These are phyloP conservation scores for Avena atlantica DNA, from an alignment of 176 grass and related monocot genomes.

Conservation along the genomic window DNA sequence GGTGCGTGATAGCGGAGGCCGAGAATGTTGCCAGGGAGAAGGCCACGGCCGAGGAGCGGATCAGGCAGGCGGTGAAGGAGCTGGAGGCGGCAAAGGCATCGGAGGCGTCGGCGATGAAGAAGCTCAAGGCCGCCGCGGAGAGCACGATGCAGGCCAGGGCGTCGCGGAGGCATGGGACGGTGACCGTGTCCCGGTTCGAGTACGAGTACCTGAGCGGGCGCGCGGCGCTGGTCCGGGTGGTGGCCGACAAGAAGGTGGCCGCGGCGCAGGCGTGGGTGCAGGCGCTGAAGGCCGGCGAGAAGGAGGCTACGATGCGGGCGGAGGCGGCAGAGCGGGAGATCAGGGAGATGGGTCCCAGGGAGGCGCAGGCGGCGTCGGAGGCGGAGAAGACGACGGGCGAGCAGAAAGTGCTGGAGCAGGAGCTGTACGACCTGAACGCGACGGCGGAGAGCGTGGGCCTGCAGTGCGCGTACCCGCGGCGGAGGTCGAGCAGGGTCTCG, in stretches of 20 bases:
- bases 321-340: constrained; percentile 48
- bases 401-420: constrained; percentile 46
- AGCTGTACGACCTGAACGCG: constrained; percentile 51
- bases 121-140: constrained; percentile 56
- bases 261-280: constrained; percentile 80
- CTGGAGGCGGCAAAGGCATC: constrained; percentile 66
- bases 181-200: constrained; percentile 82
- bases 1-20: constrained; percentile 46
- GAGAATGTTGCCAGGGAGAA: constrained; percentile 43
- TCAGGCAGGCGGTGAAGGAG: constrained; percentile 51
- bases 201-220: constrained; percentile 76
- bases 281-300: constrained; percentile 66
- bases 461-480: constrained; percentile 43
- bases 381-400: constrained; percentile 39
- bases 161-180: constrained; percentile 26
- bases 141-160: constrained; percentile 56
- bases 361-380: constrained; percentile 32
- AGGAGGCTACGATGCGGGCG: constrained; percentile 56
- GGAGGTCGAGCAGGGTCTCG: constrained; percentile 53
- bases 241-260: constrained; percentile 82
- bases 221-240: constrained; percentile 54
- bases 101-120: constrained; percentile 68
- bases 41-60: constrained; percentile 43
- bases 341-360: constrained; percentile 33
- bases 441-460: constrained; percentile 45